phyloP scores from a whole-genome alignment of 164 flowering plant genomes.

The Chimonanthus salicifolius region DNA sequence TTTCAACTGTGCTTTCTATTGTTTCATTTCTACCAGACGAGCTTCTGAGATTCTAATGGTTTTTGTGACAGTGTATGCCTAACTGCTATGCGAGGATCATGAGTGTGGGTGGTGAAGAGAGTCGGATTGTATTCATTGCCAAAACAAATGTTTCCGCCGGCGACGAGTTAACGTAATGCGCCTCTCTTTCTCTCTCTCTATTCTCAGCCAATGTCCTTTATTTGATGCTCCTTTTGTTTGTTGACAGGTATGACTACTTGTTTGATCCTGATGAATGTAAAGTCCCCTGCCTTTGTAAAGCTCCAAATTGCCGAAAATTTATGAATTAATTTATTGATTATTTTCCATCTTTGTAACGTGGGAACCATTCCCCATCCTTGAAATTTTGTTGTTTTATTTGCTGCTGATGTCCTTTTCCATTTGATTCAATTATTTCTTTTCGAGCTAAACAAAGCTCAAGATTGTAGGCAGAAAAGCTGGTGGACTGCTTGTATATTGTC shows the following conservation, averaged over 20 bases:
- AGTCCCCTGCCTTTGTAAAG: conserved; percentile 85
- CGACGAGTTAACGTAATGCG: conserved; percentile 79
- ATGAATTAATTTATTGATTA: conserved; percentile 56
- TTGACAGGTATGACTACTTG: conserved; percentile 81
- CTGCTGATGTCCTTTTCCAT: no score
- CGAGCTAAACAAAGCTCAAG: no score
- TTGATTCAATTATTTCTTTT: no score
- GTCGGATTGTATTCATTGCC: conserved; percentile 86
- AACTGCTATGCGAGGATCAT: conserved; percentile 95
- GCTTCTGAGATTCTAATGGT: conserved; percentile 7
- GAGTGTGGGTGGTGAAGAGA: conserved; percentile 73
- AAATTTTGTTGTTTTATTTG: neutral
- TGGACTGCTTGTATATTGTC: no score
- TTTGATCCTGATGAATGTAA: conserved; percentile 83
- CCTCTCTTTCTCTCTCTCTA: neutral
- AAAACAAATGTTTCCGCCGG: conserved; percentile 77
- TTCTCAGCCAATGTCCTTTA: conserved; percentile 1
- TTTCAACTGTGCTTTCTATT: conserved; percentile 1
- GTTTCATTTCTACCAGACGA: neutral
- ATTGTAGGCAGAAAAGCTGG: no score
- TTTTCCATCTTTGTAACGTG: conserved; percentile 4
- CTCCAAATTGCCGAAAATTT: conserved; percentile 76
- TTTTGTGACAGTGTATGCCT: conserved; percentile 70
- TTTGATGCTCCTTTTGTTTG: neutral
- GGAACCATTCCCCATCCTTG: neutral